Conservation (phyloP, 176 grass and related monocot genomes). For the Eragrostis curvula region DNA sequence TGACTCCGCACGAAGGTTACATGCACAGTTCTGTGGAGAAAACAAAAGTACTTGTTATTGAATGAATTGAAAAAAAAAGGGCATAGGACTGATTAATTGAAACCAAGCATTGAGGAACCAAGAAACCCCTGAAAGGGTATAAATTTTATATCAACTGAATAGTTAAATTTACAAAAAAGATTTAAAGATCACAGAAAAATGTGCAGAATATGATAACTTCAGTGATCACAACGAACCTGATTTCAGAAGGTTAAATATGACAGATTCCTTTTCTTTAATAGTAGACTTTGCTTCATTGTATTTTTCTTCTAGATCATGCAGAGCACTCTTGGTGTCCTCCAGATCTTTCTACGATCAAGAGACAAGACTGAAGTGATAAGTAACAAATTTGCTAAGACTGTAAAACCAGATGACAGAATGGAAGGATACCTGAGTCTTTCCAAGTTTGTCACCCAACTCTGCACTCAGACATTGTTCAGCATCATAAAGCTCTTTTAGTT, state of each 20-base stretch:
- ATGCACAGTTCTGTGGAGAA: slow-evolving; percentile 82
- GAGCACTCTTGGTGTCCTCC: slow-evolving; percentile 72
- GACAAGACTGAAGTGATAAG: slow-evolving; percentile 27
- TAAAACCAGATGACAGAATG: slow-evolving; percentile 28
- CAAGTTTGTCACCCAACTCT: slow-evolving; percentile 90
- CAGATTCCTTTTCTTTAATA: slow-evolving; percentile 99
- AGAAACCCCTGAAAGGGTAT: no score
- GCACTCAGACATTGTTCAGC: slow-evolving; percentile 85
- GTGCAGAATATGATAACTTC: slow-evolving; percentile 1
- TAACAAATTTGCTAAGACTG: slow-evolving; percentile 15
- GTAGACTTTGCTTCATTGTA: slow-evolving; percentile 88
- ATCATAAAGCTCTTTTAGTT: slow-evolving; percentile 95
- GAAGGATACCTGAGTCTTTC: slow-evolving; percentile 71
- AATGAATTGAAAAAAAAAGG: background rate
- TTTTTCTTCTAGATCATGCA: slow-evolving; percentile 96
- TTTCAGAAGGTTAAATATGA: slow-evolving; percentile 90
- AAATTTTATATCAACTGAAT: background rate
- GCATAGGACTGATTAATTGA: background rate
- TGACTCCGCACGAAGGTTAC: slow-evolving; percentile 76
- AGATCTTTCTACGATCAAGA: slow-evolving; percentile 76
- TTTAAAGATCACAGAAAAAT: slow-evolving; percentile 16
- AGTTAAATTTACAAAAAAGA: background rate
- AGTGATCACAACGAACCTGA: slow-evolving; percentile 57
- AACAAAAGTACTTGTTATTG: slow-evolving; percentile 9
- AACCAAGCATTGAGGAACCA: slow-evolving; percentile 20